These are phyloP conservation scores for Vitis amurensis DNA, from an alignment of 164 flowering plant genomes.

Conservation along the genomic window DNA sequence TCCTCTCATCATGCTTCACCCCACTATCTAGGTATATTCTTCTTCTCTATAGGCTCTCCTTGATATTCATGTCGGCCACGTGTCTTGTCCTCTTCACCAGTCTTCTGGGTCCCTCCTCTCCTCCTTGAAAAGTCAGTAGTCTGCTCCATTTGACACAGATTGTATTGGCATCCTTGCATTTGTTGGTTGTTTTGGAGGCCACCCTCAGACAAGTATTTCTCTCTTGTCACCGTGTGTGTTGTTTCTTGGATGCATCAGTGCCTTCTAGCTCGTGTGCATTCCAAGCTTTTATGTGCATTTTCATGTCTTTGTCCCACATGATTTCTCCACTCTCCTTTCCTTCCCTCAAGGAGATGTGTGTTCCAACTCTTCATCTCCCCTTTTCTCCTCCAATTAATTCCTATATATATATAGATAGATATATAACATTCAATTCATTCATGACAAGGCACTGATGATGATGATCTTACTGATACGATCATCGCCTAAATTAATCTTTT, in stretches of 20 bases:
- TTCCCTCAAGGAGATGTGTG: background rate
- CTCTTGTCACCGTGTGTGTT: background rate
- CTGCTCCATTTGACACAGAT: constrained; percentile 13
- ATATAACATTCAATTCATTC: too few relatives aligned
- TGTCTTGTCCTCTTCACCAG: constrained; percentile 25
- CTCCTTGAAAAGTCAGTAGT: background rate
- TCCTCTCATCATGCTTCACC: constrained; percentile 41
- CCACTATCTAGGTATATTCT: constrained; percentile 58
- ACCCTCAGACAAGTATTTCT: constrained; percentile 12
- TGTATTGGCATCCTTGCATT: constrained; percentile 20
- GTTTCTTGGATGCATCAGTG: background rate
- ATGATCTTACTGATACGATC: constrained; percentile 1
- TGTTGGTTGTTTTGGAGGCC: constrained; percentile 35
- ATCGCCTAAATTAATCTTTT: background rate
- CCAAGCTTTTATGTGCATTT: too few relatives aligned
- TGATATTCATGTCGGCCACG: constrained; percentile 47
- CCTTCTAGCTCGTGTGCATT: background rate
- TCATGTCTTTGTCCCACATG: too few relatives aligned
- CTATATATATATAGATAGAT: too few relatives aligned
- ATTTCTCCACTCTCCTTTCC: background rate
- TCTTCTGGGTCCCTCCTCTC: background rate
- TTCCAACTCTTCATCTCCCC: too few relatives aligned
- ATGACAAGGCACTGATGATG: background rate
- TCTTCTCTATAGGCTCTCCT: constrained; percentile 9
- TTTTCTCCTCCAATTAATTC: too few relatives aligned